Evolutionary conservation across 345 rosid species (phyloP).

Genomic region (Eutrema heterophyllum): DNA sequence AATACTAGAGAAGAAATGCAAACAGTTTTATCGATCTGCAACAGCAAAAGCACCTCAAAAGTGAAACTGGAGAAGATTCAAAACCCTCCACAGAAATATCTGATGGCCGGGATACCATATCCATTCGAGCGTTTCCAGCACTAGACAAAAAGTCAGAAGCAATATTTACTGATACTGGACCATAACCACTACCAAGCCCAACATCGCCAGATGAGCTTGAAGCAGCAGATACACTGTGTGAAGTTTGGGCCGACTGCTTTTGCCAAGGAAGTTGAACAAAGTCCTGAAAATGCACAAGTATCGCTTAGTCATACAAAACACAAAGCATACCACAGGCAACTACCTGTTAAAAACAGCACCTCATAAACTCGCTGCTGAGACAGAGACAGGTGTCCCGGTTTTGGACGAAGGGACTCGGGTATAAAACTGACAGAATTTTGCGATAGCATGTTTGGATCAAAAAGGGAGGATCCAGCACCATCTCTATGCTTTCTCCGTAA

Average conservation of each 20-base stretch:
- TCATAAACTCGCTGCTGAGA: conserved; percentile 97
- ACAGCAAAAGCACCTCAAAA: conserved; percentile 45
- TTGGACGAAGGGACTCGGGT: conserved; percentile 92
- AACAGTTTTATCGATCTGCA: background rate
- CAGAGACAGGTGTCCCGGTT: conserved; percentile 80
- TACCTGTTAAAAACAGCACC: conserved; percentile 37
- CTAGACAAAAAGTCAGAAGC: conserved; percentile 46
- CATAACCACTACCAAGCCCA: conserved; percentile 44
- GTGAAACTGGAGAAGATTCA: conserved; percentile 50
- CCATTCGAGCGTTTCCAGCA: conserved; percentile 47
- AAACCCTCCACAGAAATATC: conserved; percentile 58
- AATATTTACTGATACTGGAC: conserved; percentile 50
- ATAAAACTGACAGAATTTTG: conserved; percentile 73
- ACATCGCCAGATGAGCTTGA: conserved; percentile 51
- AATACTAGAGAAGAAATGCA: background rate
- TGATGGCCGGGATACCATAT: conserved; percentile 48
- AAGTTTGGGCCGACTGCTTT: conserved; percentile 68
- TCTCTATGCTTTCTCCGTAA: conserved; percentile 91
- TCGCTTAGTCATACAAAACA: background rate
- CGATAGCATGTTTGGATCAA: conserved; percentile 63
- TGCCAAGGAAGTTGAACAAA: conserved; percentile 97
- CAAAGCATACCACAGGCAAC: conserved; percentile 9
- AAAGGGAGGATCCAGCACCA: conserved; percentile 55
- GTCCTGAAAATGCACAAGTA: conserved; percentile 47
- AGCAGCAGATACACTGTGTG: conserved; percentile 52